Evolutionary conservation across 805 yeast species (phyloP), one percentile per base, ranked within the genome.

Genomic region (Candida anglica): DNA sequence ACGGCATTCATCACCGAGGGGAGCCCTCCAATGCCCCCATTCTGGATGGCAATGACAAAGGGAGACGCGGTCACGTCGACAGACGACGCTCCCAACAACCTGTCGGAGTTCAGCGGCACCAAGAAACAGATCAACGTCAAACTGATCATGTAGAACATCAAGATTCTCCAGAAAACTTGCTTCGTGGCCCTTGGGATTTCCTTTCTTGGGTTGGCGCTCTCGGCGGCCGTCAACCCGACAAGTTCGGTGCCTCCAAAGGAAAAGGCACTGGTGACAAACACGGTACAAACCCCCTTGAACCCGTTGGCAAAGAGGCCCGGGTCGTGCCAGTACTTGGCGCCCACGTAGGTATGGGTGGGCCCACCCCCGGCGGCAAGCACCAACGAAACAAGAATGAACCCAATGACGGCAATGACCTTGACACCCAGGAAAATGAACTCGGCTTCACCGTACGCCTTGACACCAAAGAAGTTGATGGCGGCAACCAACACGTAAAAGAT

Each of bases 101-200:
- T 56, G 1, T 53, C 46, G 39, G 76, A 73, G 38, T 63, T 65
- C 52, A 69, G 81, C 11, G 91, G 89, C n/a, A 86, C 91, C 38
- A 86, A 65, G 46, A 83, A 75, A 27, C 88, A 82, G 23, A 67
- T 59, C 36, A 67, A 46, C 68, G 74, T 44, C 71, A 66, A 37
- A 60, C 78, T 52, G 60, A 72, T 41, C 53, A 86, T 67, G 62
- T 86, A 86, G 53, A 85, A 84, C 44, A 82, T 56, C 11, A 79
- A 62, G 37, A 85, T 79, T 60, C 93, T 72, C 89, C 91, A 84
- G 61, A 86, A 82, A 3, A 83, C 86, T 61, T 85, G 89, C 58
- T 83, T 84, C 39, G 81, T 76, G 27, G 91, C 89, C 32, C 71
- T 69, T 23, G 91, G 93, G 36, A 83, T 69, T 2, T 83, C 60